Evolutionary conservation across 2,329 filamentous ascomycete genomes (phyloP).

Genomic region (Cercospora citrullina): DNA sequence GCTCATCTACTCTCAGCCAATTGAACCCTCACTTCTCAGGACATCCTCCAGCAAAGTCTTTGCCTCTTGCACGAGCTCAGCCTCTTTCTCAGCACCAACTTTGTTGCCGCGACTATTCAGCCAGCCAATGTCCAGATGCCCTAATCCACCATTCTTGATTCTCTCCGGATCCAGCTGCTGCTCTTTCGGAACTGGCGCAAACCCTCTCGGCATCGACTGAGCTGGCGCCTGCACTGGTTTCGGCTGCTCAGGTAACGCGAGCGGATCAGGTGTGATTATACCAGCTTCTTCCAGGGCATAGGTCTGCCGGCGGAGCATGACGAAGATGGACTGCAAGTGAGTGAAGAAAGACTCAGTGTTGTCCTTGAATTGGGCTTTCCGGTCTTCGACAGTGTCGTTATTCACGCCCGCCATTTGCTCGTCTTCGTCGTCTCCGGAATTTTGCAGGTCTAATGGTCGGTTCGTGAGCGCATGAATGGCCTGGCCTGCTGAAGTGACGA

Average conservation of each 20-base stretch:
- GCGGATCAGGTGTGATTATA: slow-evolving; percentile 58
- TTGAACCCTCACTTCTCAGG: not conserved
- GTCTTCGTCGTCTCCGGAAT: slow-evolving; percentile 24
- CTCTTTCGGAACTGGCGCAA: slow-evolving; percentile 14
- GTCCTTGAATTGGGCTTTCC: slow-evolving; percentile 60
- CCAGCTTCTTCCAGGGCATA: slow-evolving; percentile 78
- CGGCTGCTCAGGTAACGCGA: slow-evolving; percentile 9
- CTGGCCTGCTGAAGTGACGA: slow-evolving; percentile 60
- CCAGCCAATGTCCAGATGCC: slow-evolving; percentile 77
- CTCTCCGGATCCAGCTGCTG: slow-evolving; percentile 29
- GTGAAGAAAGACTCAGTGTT: slow-evolving; percentile 64
- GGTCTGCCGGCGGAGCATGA: slow-evolving; percentile 72
- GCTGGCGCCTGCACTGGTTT: slow-evolving; percentile 9
- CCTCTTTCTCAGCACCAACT: slow-evolving; percentile 80
- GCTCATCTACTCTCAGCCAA: not conserved
- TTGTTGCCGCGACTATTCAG: slow-evolving; percentile 82
- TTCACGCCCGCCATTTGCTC: slow-evolving; percentile 41
- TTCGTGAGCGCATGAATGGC: slow-evolving; percentile 65
- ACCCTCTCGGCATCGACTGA: slow-evolving; percentile 10
- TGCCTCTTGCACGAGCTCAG: slow-evolving; percentile 70
- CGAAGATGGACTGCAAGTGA: slow-evolving; percentile 71
- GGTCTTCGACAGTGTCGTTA: slow-evolving; percentile 54
- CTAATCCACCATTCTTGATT: slow-evolving; percentile 50
- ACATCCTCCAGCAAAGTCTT: slow-evolving; percentile 54
- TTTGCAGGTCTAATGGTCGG: slow-evolving; percentile 40